A percentile compares a stretch with the other conserved stretches of the same genome.
phyloP scores from a whole-genome alignment of 805 yeast species.

The Kodamaea sagamina region DNA sequence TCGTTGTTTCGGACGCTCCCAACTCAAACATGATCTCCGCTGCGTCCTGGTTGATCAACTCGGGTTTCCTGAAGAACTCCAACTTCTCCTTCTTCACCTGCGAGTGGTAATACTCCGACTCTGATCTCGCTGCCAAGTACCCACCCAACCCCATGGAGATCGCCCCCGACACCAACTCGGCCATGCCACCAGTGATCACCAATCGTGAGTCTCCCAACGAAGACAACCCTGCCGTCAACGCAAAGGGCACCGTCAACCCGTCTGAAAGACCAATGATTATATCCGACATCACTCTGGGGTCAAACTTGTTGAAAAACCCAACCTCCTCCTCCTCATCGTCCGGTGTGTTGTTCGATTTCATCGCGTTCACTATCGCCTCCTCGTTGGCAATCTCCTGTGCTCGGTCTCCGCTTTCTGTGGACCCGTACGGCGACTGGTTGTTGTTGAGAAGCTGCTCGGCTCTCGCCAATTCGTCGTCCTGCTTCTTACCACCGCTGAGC shows the following conservation, averaged over 20 bases:
- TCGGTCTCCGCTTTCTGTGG: conserved; percentile 33
- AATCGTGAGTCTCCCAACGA: conserved; percentile 85
- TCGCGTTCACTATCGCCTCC: conserved; percentile 37
- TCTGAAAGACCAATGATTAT: conserved; percentile 91
- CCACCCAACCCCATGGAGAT: conserved; percentile 99
- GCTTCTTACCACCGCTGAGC: conserved; percentile 22
- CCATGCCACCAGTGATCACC: conserved; percentile 97
- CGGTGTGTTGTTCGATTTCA: conserved; percentile 23
- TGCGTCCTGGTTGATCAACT: conserved; percentile 69
- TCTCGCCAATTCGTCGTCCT: conserved; percentile 34
- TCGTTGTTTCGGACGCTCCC: conserved; percentile 71
- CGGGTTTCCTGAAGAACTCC: conserved; percentile 64
- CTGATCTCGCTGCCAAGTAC: conserved; percentile 89
- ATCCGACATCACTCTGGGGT: conserved; percentile 93
- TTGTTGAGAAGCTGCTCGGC: conserved; percentile 34
- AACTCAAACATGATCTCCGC: conserved; percentile 79
- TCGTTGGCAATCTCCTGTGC: conserved; percentile 38
- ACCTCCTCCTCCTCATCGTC: conserved; percentile 28
- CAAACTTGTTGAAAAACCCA: conserved; percentile 56
- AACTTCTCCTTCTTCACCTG: conserved; percentile 73
- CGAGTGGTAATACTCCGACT: conserved; percentile 69
- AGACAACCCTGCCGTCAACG: conserved; percentile 93
- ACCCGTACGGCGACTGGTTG: conserved; percentile 40
- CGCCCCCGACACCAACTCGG: conserved; percentile 95
- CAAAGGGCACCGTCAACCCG: conserved; percentile 98